These are phyloP conservation scores for Penicillium brasilianum DNA, from an alignment of 2,329 filamentous ascomycete species.

Conservation along the genomic window DNA sequence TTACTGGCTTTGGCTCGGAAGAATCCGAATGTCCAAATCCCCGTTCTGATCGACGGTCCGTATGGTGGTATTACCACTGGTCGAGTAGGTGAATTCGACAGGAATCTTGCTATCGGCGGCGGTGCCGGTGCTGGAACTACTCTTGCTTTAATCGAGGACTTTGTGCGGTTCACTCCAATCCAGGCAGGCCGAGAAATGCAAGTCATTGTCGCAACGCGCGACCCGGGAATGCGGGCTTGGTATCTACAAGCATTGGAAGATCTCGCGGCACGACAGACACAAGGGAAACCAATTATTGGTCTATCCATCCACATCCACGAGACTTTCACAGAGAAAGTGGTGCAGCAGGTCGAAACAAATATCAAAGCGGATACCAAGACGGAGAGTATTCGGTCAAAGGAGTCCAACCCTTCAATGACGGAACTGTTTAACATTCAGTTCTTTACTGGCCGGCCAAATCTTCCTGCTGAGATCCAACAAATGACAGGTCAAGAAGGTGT, in stretches of 20 bases:
- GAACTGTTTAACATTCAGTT: constrained; percentile 22
- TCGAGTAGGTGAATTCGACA: constrained; percentile 47
- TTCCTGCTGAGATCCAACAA: constrained; percentile 12
- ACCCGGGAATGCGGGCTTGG: constrained; percentile 25
- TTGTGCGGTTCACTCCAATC: constrained; percentile 9
- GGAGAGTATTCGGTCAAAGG: constrained; percentile 16
- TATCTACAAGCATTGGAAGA: constrained; percentile 24
- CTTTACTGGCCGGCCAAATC: constrained; percentile 21
- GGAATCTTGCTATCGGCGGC: constrained; percentile 57
- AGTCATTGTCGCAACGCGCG: constrained; percentile 25
- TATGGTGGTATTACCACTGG: constrained; percentile 58
- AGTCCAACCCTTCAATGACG: constrained; percentile 7
- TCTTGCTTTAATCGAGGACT: constrained; percentile 51
- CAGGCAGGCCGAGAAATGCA: constrained; percentile 18
- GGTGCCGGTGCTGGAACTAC: constrained; percentile 63
- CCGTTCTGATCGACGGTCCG: constrained; percentile 62
- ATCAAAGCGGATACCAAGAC: constrained; percentile 2
- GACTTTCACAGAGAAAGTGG: constrained; percentile 5
- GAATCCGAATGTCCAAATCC: constrained; percentile 44
- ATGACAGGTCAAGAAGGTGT: constrained; percentile 13
- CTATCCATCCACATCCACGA: constrained; percentile 26
- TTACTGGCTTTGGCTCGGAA: constrained; percentile 49
- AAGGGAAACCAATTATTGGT: constrained; percentile 15
- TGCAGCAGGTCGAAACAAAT: constrained; percentile 5
- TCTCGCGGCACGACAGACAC: constrained; percentile 15